These are phyloP conservation scores for Fusarium pseudonygamai DNA, from an alignment of 2,329 filamentous ascomycete species.

Conservation along the genomic window DNA sequence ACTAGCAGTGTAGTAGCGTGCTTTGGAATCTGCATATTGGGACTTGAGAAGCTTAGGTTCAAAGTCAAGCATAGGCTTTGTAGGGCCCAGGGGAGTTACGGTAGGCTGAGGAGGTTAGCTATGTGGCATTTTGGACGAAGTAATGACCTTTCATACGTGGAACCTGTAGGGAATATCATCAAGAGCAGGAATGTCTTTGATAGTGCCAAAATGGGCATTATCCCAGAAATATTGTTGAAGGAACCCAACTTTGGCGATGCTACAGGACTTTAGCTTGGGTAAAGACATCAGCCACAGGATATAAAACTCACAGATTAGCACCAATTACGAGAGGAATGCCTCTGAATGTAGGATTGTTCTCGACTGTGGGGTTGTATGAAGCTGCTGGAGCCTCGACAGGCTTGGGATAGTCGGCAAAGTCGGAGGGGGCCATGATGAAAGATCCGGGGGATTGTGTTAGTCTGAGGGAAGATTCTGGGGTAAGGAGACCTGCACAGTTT, in stretches of 20 bases:
- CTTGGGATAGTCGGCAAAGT: conserved; percentile 57
- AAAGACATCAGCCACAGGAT: not conserved
- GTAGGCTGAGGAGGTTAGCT: conserved; percentile 56
- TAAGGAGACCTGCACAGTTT: not conserved
- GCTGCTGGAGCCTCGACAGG: conserved; percentile 49
- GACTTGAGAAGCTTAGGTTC: conserved; percentile 53
- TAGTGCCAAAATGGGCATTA: conserved; percentile 67
- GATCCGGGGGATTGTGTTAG: not conserved
- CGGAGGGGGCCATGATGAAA: conserved; percentile 41
- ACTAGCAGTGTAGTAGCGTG: conserved; percentile 72
- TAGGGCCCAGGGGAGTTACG: conserved; percentile 61
- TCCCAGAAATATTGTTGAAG: conserved; percentile 74
- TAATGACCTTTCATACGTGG: conserved; percentile 52
- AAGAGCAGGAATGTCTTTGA: conserved; percentile 59
- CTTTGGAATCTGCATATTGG: conserved; percentile 52
- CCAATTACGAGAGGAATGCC: conserved; percentile 71
- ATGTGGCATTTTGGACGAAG: not conserved
- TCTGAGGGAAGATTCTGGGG: not conserved
- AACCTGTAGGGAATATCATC: conserved; percentile 56
- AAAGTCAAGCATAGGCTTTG: conserved; percentile 52
- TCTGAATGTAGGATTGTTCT: conserved; percentile 75
- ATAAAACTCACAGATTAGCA: conserved; percentile 64
- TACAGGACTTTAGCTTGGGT: conserved; percentile 44
- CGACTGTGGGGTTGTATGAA: conserved; percentile 48
- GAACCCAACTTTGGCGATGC: conserved; percentile 67